These are phyloP conservation scores for Castanea crenata DNA, from an alignment of 306 rosid genomes.

Conservation along the genomic window DNA sequence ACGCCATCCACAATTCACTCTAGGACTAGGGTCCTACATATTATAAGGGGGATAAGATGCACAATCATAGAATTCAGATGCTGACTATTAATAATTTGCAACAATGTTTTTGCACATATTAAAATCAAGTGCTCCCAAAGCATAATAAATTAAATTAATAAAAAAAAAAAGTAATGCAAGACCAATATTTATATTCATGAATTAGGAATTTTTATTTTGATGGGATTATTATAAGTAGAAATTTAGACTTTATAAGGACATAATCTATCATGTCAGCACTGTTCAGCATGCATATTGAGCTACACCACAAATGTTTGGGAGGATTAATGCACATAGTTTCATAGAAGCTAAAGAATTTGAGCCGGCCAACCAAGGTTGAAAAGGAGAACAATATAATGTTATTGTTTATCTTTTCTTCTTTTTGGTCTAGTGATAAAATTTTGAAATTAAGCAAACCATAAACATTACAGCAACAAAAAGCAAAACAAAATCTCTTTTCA, in stretches of 20 bases:
- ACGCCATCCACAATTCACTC: background rate
- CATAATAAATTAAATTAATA: background rate
- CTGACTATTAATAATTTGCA: no score
- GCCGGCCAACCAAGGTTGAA: background rate
- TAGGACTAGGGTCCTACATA: no score
- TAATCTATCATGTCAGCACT: background rate
- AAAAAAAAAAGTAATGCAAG: background rate
- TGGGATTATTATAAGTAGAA: background rate
- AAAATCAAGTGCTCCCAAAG: background rate
- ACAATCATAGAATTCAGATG: no score
- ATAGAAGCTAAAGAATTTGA: background rate
- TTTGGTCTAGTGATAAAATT: background rate
- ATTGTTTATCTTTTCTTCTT: background rate
- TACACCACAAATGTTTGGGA: no score
- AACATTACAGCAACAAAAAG: background rate
- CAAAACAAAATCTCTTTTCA: background rate
- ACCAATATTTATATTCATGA: background rate
- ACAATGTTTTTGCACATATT: background rate
- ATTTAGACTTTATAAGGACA: background rate
- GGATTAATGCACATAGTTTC: no score
- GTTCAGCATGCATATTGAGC: background rate
- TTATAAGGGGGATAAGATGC: no score
- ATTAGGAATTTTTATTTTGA: background rate
- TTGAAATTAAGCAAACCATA: background rate
- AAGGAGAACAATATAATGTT: background rate